Percentiles rank a stretch among this genome's conserved stretches.
phyloP scores from a whole-genome alignment of 2,329 filamentous ascomycete species.

The Cladosporium sp. region DNA sequence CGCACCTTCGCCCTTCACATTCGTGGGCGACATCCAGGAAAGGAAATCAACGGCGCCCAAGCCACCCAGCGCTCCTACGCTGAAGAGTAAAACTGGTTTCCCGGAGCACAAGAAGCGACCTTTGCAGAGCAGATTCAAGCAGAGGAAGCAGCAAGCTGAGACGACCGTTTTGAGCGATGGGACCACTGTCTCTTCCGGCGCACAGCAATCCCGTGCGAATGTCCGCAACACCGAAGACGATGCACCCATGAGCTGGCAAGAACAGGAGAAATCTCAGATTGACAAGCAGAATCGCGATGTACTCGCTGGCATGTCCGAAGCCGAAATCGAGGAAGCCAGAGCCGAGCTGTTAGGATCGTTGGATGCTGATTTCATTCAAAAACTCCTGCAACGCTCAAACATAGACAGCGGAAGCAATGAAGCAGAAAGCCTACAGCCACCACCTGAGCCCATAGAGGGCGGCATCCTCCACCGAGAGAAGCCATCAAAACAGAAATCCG shows the following conservation, averaged over 20 bases:
- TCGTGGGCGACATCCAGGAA: constrained; percentile 76
- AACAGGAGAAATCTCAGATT: constrained; percentile 66
- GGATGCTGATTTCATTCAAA: constrained; percentile 70
- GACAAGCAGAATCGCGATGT: constrained; percentile 74
- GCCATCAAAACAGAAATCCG: constrained; percentile 18
- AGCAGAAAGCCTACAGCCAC: constrained; percentile 24
- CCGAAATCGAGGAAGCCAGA: constrained; percentile 76
- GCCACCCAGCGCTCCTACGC: constrained; percentile 59
- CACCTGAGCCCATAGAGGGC: constrained; percentile 6
- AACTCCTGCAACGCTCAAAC: constrained; percentile 69
- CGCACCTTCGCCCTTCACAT: constrained; percentile 32
- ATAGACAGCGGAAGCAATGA: constrained; percentile 61
- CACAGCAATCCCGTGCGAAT: background rate
- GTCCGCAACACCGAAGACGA: constrained; percentile 9
- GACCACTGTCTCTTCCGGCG: constrained; percentile 1
- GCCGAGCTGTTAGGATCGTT: constrained; percentile 75
- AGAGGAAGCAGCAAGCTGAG: constrained; percentile 41
- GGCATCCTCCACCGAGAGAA: background rate
- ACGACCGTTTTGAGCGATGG: constrained; percentile 9
- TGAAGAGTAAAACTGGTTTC: constrained; percentile 63
- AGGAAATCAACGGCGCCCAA: constrained; percentile 57
- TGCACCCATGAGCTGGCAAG: constrained; percentile 32
- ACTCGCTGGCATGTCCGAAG: constrained; percentile 71
- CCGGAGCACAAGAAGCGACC: constrained; percentile 80
- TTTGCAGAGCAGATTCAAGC: constrained; percentile 73